A percentile compares a stretch with the other conserved stretches of the same genome.
These are phyloP conservation scores for Stropharia rugosoannulata DNA, from an alignment of 768 basidiomycete species.

Conservation along the genomic window DNA sequence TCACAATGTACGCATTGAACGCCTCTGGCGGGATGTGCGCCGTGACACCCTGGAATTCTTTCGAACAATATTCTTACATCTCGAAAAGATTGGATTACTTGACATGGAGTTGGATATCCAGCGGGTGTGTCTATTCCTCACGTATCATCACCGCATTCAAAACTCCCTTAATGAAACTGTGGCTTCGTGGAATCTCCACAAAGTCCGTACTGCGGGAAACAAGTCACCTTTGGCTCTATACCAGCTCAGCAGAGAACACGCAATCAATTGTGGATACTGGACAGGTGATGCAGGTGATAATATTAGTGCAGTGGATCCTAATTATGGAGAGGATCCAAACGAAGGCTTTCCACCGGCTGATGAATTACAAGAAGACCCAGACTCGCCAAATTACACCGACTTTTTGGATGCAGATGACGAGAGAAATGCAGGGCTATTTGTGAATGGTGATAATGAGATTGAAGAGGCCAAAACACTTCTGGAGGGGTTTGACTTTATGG, in stretches of 20 bases:
- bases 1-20: conserved; percentile 9
- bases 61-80: conserved; percentile 24
- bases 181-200: conserved; percentile 10
- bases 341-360: conserved; percentile 10
- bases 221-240: conserved; percentile 8
- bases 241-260: conserved; percentile 7
- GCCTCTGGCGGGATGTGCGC: conserved; percentile 15
- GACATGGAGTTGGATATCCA: conserved; percentile 13
- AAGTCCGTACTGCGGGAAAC: conserved; percentile 11
- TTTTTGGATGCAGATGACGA: background rate
- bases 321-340: conserved; percentile 2
- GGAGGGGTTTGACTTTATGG: conserved; percentile 4
- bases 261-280: conserved; percentile 8
- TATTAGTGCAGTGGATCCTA: background rate
- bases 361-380: conserved; percentile 6
- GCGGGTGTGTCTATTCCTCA: conserved; percentile 4
- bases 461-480: background rate
- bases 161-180: conserved; percentile 7
- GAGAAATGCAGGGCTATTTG: conserved; percentile 4
- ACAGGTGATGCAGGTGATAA: conserved; percentile 10
- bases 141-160: conserved; percentile 7
- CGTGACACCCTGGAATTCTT: conserved; percentile 29
- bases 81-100: conserved; percentile 23
- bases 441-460: conserved; percentile 13
- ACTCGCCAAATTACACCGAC: background rate